A percentile compares a stretch with the other conserved stretches of the same genome.
These are phyloP conservation scores for Phytopythium aichiense DNA, from an alignment of 352 stramenopile genomes.

Conservation along the genomic window DNA sequence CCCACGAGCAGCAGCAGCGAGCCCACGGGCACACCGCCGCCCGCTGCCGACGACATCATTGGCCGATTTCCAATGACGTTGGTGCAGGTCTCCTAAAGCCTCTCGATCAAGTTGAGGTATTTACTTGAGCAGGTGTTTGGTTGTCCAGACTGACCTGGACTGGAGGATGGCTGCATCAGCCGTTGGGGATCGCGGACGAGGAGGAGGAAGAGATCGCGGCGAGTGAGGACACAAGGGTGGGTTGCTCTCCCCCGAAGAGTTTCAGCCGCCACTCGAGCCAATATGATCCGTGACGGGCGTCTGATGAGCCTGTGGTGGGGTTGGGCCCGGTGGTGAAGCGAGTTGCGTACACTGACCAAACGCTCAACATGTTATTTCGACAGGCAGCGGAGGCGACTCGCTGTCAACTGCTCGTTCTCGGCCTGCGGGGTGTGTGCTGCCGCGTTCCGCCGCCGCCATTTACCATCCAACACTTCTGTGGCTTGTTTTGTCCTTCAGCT, in stretches of 20 bases:
- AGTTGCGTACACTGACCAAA: background rate
- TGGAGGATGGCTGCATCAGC: no score
- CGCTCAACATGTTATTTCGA: conserved; percentile 1
- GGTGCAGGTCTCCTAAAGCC: no score
- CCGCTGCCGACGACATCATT: background rate
- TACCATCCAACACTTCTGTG: background rate
- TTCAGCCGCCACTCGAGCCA: background rate
- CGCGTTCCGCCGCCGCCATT: background rate
- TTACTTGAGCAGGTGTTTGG: no score
- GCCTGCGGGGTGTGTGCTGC: background rate
- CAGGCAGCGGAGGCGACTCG: background rate
- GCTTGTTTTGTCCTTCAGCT: background rate
- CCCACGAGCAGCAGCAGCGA: conserved; percentile 44
- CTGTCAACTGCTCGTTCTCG: background rate
- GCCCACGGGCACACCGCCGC: conserved; percentile 16
- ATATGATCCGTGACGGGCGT: no score
- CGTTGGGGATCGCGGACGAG: background rate
- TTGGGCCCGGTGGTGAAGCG: background rate
- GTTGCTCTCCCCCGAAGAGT: background rate
- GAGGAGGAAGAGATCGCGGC: background rate
- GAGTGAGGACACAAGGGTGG: background rate
- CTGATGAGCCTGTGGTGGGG: background rate
- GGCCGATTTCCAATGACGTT: background rate
- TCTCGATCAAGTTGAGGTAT: no score
- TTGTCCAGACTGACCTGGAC: no score